These are phyloP conservation scores for Cercospora sp. DNA, from an alignment of 2,329 filamentous ascomycete genomes.

Conservation along the genomic window DNA sequence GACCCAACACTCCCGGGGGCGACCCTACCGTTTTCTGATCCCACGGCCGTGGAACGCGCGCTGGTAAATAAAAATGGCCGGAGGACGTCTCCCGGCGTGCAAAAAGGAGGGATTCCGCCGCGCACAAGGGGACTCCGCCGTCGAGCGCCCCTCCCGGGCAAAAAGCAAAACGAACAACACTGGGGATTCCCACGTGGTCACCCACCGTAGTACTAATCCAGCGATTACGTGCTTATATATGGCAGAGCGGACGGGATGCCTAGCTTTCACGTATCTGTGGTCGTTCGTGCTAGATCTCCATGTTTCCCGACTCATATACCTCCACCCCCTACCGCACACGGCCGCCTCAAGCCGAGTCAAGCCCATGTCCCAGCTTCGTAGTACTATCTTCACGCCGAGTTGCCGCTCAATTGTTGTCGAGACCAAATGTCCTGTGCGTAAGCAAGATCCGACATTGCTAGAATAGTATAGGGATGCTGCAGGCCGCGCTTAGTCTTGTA, in stretches of 20 bases:
- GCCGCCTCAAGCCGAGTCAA: not conserved
- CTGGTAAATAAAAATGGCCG: not conserved
- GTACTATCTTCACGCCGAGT: no score
- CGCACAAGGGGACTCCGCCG: not conserved
- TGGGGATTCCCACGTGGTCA: conserved; percentile 14
- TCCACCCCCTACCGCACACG: not conserved
- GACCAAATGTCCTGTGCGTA: not conserved
- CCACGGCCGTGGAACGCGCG: not conserved
- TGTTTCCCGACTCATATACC: not conserved
- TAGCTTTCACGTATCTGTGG: conserved; percentile 13
- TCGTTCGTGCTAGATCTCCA: conserved; percentile 1
- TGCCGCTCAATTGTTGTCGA: not conserved
- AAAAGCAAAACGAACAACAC: conserved; percentile 13
- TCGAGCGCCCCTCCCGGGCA: not conserved
- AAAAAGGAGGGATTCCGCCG: not conserved
- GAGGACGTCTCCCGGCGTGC: not conserved
- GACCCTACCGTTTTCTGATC: not conserved
- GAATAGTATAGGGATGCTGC: not conserved
- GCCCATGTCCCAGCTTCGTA: no score
- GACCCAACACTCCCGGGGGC: not conserved
- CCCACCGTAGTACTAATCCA: conserved; percentile 16
- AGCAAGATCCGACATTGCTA: not conserved
- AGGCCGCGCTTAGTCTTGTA: not conserved
- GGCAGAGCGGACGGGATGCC: conserved; percentile 13
- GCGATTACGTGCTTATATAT: conserved; percentile 12